Evolutionary conservation across 352 stramenopile genomes (phyloP), one percentile per base, ranked within the genome.

Genomic region (Pythium sp.): DNA sequence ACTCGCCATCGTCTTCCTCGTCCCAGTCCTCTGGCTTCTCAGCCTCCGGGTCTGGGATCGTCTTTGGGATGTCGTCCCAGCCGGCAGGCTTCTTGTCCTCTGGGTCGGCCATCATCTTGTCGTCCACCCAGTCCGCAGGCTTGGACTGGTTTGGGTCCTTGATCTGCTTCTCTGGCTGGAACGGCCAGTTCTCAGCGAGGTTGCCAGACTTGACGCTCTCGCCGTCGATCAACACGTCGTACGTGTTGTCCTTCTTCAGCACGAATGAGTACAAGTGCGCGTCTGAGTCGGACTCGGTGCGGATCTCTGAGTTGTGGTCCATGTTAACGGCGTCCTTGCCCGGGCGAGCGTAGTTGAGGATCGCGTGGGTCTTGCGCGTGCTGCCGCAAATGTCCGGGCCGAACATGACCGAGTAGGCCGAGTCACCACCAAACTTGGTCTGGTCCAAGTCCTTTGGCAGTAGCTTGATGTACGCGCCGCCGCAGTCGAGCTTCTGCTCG

Each of bases 401-500:
- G 80, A 99, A 99, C 98, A 99, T 99, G 75, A 99, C 87, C 51
- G 77, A 72, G 78, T 99, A 99, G 8, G 89, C 82, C 41, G 95
- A 96, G 63, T 99, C 97, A 41, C 97, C 97, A 63, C 93, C 95
- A 79, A 99, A 99, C 47, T 86, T 97, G 30, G 69, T 82, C 70
- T 96, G 76, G 74, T 99, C 94, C 67, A 98, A 90, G 32, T 90
- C 84, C n/a, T 79, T 84, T 26, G 94, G 89, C 49, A 99, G 78
- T 57, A 99, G 89, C 83, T 99, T 99, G 77, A 99, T 98, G 93
- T 99, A 99, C 12, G 97, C 97, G 67, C 98, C 98, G 65, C 98
- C 98, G 82, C 98, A 99, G 77, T 99, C 97, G 49, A 99, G 83
- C 66, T 98, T 94, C 81, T 99, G 95, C 83, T 99, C 98, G 79